phyloP scores from a whole-genome alignment of 176 grass and related monocot species.

The Aegilops sharonensis region DNA sequence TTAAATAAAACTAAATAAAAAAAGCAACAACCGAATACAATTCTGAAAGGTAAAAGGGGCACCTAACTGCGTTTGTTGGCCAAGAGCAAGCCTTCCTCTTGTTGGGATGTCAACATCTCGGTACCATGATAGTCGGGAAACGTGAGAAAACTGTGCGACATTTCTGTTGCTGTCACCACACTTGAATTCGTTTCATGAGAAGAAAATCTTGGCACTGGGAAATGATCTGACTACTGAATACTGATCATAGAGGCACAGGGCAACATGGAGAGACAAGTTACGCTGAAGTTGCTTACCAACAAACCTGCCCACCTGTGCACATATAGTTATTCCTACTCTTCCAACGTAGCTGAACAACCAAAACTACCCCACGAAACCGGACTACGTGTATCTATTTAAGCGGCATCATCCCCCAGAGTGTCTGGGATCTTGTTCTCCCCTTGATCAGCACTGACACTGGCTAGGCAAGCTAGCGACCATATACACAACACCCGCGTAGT shows the following conservation, averaged over 20 bases:
- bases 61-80: not conserved
- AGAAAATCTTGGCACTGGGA: not conserved
- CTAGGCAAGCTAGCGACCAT: not conserved
- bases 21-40: not conserved
- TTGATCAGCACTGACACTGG: not conserved
- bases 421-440: not conserved
- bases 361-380: conserved; percentile 22
- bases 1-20: no score
- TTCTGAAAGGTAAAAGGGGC: not conserved
- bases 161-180: not conserved
- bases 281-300: conserved; percentile 38
- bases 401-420: not conserved
- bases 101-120: not conserved
- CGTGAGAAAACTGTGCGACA: not conserved
- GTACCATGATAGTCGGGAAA: not conserved
- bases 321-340: not conserved
- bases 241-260: not conserved
- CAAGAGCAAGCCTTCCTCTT: not conserved
- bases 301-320: not conserved
- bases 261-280: not conserved
- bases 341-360: conserved; percentile 37
- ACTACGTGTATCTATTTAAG: conserved; percentile 18
- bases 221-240: not conserved
- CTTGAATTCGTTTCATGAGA: not conserved
- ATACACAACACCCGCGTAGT: not conserved